Evolutionary conservation across 2,329 filamentous ascomycete genomes (phyloP).

Genomic region (Dactylonectria macrodidyma): DNA sequence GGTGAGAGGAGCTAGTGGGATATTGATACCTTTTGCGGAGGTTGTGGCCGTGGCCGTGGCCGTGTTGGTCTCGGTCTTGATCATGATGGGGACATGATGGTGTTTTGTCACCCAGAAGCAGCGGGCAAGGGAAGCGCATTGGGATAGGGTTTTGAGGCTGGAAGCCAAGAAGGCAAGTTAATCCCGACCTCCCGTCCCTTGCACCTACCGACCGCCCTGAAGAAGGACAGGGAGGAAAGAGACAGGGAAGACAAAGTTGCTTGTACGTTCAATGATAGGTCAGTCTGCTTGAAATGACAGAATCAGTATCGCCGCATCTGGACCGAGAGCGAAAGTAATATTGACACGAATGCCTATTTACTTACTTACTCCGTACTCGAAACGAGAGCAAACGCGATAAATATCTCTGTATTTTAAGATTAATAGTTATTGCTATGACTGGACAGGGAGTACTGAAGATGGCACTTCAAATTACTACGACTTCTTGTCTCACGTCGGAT

Average conservation of each 20-base stretch:
- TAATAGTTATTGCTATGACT: not conserved
- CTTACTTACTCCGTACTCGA: too few relatives aligned
- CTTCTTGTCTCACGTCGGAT: slow-evolving; percentile 4
- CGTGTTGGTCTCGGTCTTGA: not conserved
- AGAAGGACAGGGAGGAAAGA: too few relatives aligned
- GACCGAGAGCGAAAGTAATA: slow-evolving; percentile 10
- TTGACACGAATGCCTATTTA: not conserved
- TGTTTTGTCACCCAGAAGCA: not conserved
- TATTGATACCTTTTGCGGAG: slow-evolving; percentile 20
- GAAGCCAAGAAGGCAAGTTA: not conserved
- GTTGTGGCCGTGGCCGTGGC: slow-evolving; percentile 5
- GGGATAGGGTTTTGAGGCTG: slow-evolving; percentile 8
- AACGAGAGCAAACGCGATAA: too few relatives aligned
- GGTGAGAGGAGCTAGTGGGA: not conserved
- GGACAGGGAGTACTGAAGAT: not conserved
- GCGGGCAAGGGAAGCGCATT: not conserved
- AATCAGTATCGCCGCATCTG: slow-evolving; percentile 4
- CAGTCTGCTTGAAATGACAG: not conserved
- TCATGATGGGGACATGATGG: not conserved
- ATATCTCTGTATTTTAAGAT: too few relatives aligned
- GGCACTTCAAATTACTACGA: not conserved
- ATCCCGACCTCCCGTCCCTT: too few relatives aligned
- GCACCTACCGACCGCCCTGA: too few relatives aligned
- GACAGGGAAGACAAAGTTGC: not conserved
- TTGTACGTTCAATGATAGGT: not conserved